Conservation (phyloP, 306 rosid species). For the Biancaea sappan region DNA sequence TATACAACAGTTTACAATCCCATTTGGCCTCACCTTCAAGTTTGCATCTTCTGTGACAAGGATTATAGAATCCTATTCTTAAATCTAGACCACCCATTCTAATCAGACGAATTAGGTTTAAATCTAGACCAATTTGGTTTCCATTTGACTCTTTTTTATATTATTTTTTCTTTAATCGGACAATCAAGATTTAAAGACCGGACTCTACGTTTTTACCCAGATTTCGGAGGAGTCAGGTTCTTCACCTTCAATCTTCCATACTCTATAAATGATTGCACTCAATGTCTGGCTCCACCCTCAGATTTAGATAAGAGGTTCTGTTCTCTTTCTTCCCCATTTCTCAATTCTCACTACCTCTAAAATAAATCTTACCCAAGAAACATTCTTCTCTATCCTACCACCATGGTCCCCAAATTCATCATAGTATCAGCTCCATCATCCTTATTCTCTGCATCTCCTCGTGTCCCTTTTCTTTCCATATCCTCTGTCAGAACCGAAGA, state of each 20-base stretch:
- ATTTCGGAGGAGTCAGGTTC: too few species aligned
- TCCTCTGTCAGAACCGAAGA: conserved; percentile 51
- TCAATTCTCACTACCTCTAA: background rate
- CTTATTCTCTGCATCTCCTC: conserved; percentile 12
- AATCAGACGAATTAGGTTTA: too few species aligned
- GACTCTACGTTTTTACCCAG: too few species aligned
- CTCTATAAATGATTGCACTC: background rate
- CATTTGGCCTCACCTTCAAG: too few species aligned
- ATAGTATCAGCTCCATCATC: conserved; percentile 21
- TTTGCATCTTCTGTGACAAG: too few species aligned
- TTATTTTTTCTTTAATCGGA: too few species aligned
- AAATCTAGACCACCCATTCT: too few species aligned
- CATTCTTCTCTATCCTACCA: background rate
- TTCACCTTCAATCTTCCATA: background rate
- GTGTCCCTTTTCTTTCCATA: conserved; percentile 1
- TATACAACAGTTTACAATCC: too few species aligned
- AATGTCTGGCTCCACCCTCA: background rate
- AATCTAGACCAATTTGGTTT: too few species aligned
- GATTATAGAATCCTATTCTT: too few species aligned
- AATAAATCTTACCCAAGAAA: background rate
- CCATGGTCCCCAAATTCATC: conserved; percentile 39
- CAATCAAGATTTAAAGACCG: too few species aligned
- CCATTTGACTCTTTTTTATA: too few species aligned
- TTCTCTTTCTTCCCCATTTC: background rate
- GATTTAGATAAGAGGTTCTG: background rate